Conservation (phyloP, 129 eudicot genomes). For the Pseudognaphalium luteoalbum region DNA sequence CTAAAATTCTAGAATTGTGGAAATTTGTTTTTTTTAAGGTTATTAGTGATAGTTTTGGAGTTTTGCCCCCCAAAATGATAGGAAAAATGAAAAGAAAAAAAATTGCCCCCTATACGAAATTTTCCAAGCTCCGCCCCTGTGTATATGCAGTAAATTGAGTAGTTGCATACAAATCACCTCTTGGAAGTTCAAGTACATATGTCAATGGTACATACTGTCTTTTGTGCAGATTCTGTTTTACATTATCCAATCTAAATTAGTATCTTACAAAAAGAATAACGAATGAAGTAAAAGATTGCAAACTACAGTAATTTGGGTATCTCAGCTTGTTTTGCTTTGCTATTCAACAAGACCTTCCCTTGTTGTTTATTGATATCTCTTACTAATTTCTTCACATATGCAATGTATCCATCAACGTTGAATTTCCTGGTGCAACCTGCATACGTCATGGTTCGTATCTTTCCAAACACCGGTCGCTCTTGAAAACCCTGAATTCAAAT, state of each 20-base stretch:
- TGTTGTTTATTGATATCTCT: conserved; percentile 76
- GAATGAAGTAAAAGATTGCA: background rate
- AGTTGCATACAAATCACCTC: too few species aligned
- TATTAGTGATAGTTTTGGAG: too few species aligned
- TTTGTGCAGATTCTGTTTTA: background rate
- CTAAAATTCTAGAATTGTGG: too few species aligned
- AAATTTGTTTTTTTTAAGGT: too few species aligned
- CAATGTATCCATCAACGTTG: conserved; percentile 76
- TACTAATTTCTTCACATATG: conserved; percentile 69
- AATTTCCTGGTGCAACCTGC: conserved; percentile 97
- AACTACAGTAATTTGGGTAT: background rate
- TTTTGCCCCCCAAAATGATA: too few species aligned
- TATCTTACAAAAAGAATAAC: conserved; percentile 4
- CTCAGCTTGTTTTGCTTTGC: conserved; percentile 44
- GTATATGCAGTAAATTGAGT: too few species aligned
- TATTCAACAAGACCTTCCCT: conserved; percentile 44
- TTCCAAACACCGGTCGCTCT: conserved; percentile 87
- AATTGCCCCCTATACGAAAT: too few species aligned
- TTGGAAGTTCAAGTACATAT: too few species aligned
- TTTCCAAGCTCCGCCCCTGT: too few species aligned
- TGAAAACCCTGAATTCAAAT: conserved; percentile 66
- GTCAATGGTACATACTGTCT: background rate
- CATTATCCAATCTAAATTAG: background rate
- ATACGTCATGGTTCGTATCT: conserved; percentile 90
- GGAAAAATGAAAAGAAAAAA: too few species aligned